Evolutionary conservation across 139 green algal genomes (phyloP), one percentile per base, ranked within the genome.

Genomic region (Trebouxia sp.): DNA sequence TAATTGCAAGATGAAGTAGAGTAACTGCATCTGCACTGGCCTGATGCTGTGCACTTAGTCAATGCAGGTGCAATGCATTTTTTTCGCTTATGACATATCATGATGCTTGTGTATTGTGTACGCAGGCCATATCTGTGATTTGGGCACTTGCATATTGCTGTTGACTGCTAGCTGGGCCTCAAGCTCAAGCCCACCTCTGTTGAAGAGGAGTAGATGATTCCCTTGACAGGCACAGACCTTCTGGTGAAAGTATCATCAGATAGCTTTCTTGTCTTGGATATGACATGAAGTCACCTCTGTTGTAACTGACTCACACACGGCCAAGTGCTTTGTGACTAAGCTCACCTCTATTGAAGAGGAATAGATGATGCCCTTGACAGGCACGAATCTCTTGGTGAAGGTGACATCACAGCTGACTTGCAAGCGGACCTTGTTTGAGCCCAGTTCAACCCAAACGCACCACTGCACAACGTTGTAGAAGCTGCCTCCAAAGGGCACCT

Each of bases 401-500:
- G 43, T 6, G 8, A 72, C 62, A 3, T 72, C 62, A 72, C 62
- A 72, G 32, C 62, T 72, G 62, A 72, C 35, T 72, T 72, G 62
- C 62, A 72, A 22, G 62, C 62, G 62, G 3, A 45, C 35, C 35
- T 42, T 45, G 62, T 41, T 14, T 12, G 62, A 72, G 7, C 62
- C 4, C 14, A 1, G 3, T 22, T 72, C 62, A 11, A 37, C 7
- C 62, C 62, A 72, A 1, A 14, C 62, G 14, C 62, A 72, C 62
- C 62, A 72, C 6, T 26, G 32, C 32, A 72, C 62, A 32, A 45
- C 14, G 15, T 45, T 72, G 62, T 72, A 15, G 11, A 72, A 72
- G 30, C 62, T 72, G 62, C 62, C 12, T 8, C 62, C 62, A 72
- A 72, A 72, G 15, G 62, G 62, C 14, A 72, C 62, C 62, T 72